Base-by-base conservation (phyloP, 768 basidiomycete genomes). In the Agaricus bisporus region DNA sequence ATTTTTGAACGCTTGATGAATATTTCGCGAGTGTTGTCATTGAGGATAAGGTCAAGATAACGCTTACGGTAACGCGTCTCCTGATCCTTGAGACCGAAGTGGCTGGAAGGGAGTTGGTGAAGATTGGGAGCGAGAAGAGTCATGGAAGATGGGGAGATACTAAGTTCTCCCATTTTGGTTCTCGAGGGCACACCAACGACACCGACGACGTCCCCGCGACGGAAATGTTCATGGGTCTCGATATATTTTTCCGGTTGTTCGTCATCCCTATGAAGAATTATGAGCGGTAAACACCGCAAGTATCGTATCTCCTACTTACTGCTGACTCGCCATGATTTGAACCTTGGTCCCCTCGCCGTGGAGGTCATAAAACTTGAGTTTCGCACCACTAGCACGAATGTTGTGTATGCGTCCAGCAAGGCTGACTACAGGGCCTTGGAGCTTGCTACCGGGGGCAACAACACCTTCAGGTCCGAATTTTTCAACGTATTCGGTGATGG, bases 41-140 rank as follows among this genome's bases (percentile, higher is more conserved):
- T 95, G 69, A 99, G 78, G 73, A 99, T 97, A 57, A 99, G 84
- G 70, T 99, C 97, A 58, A 99, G 85, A 75, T 98, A 98, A 50
- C 97, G 88, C 86, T 98, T 98, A 70, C 97, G 82, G 77, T 98
- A 98, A 41, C 97, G 85, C 36, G 91, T 91, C 72, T 98, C 97
- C 67, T 93, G 90, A 70, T 99, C 95, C 78, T 95, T 95, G 63
- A 99, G 76, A 41, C 95, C 97, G 57, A 89, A 95, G 71, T 93
- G 91, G 52, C 81, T 76, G 0, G 90, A 94, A 51, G 95, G 95
- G 10, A 98, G 80, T 68, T 95, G 94, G 72, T 98, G 95, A 20
- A 99, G 77, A 72, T 97, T 97, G 35, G 97, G 97, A 3, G 95
- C 83, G 57, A 99, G 91, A 50, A 99, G 89, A 54, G 81, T 73